Conservation (phyloP, 768 basidiomycete genomes). For the Leccinum variicolor region DNA sequence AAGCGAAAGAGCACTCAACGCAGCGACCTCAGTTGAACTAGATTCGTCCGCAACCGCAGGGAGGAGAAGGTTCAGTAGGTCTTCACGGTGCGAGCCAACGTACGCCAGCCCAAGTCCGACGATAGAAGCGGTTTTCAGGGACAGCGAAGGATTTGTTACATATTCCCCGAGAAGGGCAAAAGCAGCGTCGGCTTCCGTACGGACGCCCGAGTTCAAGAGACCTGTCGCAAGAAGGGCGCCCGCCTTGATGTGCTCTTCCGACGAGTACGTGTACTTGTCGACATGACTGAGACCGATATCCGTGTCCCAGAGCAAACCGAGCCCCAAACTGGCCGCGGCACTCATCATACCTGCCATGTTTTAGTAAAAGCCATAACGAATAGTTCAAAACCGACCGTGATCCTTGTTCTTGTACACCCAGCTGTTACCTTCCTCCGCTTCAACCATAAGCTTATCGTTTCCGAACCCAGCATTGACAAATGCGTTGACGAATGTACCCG, state of each 20-base stretch:
- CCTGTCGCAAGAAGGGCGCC: constrained; percentile 95
- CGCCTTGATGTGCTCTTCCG: constrained; percentile 97
- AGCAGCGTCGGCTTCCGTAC: constrained; percentile 91
- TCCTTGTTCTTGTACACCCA: constrained; percentile 99
- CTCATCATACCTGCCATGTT: constrained; percentile 79
- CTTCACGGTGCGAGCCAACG: constrained; percentile 88
- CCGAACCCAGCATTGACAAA: constrained; percentile 99
- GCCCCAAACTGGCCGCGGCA: constrained; percentile 90
- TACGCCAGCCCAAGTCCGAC: constrained; percentile 94
- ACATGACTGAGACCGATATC: constrained; percentile 91
- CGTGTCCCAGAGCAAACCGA: constrained; percentile 94
- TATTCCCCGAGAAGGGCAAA: constrained; percentile 88
- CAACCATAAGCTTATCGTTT: constrained; percentile 98
- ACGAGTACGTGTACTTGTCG: constrained; percentile 96
- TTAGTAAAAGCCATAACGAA: constrained; percentile 1
- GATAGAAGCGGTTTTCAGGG: constrained; percentile 84
- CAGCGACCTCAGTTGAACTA: constrained; percentile 84
- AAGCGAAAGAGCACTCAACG: constrained; percentile 81
- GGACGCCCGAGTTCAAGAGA: constrained; percentile 83
- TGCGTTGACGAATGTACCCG: constrained; percentile 97
- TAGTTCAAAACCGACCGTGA: constrained; percentile 57
- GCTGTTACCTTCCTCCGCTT: constrained; percentile 92
- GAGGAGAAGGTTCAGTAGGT: constrained; percentile 72
- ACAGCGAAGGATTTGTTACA: constrained; percentile 79
- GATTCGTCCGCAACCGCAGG: constrained; percentile 80